These are phyloP conservation scores for Cytospora piceicola DNA, from an alignment of 2,329 filamentous ascomycete genomes.

Conservation along the genomic window DNA sequence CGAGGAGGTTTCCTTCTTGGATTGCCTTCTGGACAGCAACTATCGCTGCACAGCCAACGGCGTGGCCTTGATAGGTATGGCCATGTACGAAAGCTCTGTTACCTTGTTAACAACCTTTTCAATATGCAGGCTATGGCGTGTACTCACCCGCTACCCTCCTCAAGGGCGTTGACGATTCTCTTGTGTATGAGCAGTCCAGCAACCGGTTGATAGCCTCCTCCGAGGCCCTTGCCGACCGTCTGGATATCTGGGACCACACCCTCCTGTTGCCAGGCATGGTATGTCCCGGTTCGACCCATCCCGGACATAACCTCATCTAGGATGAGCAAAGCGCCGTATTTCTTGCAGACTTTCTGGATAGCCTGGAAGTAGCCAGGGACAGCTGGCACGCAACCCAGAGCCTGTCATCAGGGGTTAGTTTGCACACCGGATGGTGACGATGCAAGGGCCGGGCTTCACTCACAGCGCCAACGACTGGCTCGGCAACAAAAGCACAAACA, in stretches of 20 bases:
- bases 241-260: conserved; percentile 63
- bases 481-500: conserved; percentile 73
- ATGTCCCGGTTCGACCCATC: conserved; percentile 62
- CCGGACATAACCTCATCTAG: conserved; percentile 71
- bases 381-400: conserved; percentile 55
- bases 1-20: conserved; percentile 41
- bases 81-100: conserved; percentile 59
- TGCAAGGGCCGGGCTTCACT: conserved; percentile 33
- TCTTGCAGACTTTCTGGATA: conserved; percentile 57
- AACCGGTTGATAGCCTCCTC: conserved; percentile 63
- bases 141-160: conserved; percentile 44
- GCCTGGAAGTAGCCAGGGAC: conserved; percentile 58
- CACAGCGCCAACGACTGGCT: conserved; percentile 75
- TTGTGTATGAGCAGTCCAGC: conserved; percentile 60
- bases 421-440: not conserved
- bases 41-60: conserved; percentile 45
- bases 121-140: not conserved
- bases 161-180: conserved; percentile 52
- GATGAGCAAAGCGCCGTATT: conserved; percentile 59
- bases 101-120: conserved; percentile 10
- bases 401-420: conserved; percentile 39
- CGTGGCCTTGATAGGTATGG: conserved; percentile 57
- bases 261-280: conserved; percentile 68
- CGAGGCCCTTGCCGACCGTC: conserved; percentile 65
- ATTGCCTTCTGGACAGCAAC: conserved; percentile 47